phyloP scores from a whole-genome alignment of 1,284 basidiomycete genomes.

The Puccinia triticina region DNA sequence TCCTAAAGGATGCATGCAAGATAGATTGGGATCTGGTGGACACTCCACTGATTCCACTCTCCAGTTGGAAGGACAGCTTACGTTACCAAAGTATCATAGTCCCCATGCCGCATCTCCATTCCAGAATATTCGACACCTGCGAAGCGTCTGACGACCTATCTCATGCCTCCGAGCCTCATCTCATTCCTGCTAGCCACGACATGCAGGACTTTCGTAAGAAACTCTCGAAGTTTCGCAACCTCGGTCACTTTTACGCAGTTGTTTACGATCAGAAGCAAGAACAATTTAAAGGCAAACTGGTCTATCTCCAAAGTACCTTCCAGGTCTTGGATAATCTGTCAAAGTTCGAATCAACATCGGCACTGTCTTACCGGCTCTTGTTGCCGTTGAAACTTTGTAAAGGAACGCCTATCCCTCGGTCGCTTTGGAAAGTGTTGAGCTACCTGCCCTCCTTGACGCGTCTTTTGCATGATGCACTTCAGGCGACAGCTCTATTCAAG shows the following conservation, averaged over 20 bases:
- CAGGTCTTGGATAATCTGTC: slow-evolving; percentile 13
- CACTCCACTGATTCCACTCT: slow-evolving; percentile 14
- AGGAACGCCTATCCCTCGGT: slow-evolving; percentile 65
- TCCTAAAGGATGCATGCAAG: slow-evolving; percentile 13
- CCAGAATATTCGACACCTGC: slow-evolving; percentile 24
- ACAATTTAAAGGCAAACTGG: slow-evolving; percentile 15
- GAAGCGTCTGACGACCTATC: slow-evolving; percentile 28
- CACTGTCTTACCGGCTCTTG: slow-evolving; percentile 57
- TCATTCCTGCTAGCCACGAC: not conserved
- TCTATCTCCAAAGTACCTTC: slow-evolving; percentile 44
- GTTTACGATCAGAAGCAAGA: slow-evolving; percentile 1
- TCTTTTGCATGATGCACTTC: slow-evolving; percentile 69
- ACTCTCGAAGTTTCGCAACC: slow-evolving; percentile 23
- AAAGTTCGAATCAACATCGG: not conserved
- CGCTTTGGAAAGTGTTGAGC: slow-evolving; percentile 65
- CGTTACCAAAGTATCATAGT: slow-evolving; percentile 23
- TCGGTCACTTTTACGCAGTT: slow-evolving; percentile 46
- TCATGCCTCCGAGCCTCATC: not conserved
- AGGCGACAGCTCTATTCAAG: slow-evolving; percentile 65
- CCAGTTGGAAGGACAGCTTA: not conserved
- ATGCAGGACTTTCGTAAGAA: slow-evolving; percentile 33
- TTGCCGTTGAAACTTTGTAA: slow-evolving; percentile 67
- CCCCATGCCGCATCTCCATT: slow-evolving; percentile 17
- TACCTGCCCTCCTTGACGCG: slow-evolving; percentile 70
- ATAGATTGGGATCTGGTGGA: slow-evolving; percentile 48